Evolutionary conservation across 164 flowering plant genomes (phyloP).

Genomic region (Vitis labrusca): DNA sequence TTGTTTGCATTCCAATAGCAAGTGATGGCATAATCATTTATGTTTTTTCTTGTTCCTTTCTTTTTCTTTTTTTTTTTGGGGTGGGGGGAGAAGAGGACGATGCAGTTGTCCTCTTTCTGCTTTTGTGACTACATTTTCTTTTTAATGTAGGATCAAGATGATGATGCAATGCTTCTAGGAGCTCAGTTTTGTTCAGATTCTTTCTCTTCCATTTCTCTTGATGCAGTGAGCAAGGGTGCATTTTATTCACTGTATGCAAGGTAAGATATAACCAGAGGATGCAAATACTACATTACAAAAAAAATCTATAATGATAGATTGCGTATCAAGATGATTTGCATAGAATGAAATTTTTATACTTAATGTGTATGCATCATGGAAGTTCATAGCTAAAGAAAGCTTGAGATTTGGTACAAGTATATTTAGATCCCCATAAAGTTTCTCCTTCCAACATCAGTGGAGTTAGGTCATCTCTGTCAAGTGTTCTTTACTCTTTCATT

Average conservation of each 20-base stretch:
- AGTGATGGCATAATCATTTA: no score
- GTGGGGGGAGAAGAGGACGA: no score
- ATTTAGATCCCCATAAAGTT: background rate
- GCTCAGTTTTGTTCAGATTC: constrained; percentile 93
- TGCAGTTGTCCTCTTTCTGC: no score
- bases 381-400: background rate
- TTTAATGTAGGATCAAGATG: constrained; percentile 73
- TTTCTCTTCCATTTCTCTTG: constrained; percentile 76
- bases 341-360: no score
- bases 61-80: no score
- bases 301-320: no score
- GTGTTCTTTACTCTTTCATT: background rate
- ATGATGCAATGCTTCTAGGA: constrained; percentile 89
- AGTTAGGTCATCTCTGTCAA: background rate
- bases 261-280: constrained; percentile 25
- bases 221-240: constrained; percentile 50
- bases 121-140: background rate
- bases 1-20: no score
- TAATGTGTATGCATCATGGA: no score
- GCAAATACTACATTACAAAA: background rate
- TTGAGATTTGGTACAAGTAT: background rate
- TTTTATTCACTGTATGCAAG: constrained; percentile 86
- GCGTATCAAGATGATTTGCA: no score
- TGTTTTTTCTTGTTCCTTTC: no score
- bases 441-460: background rate